A percentile compares a stretch with the other conserved stretches of the same genome.
Conservation (phyloP, 176 grass and related monocot species). For the Cenchrus purpureus region DNA sequence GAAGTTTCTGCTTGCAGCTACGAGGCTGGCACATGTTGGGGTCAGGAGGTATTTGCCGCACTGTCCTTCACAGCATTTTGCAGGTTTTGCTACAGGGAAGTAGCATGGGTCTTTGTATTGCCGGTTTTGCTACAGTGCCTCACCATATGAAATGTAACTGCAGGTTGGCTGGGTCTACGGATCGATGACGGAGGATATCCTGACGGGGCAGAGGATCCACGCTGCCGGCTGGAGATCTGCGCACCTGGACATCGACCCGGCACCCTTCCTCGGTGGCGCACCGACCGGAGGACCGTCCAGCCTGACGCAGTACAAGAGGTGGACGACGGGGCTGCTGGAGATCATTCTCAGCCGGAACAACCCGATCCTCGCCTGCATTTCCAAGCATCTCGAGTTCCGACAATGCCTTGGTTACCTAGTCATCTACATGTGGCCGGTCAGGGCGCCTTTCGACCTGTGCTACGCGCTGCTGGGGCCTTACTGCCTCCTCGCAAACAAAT, state of each 20-base stretch:
- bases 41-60: constrained; percentile 31
- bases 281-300: constrained; percentile 37
- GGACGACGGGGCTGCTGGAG: constrained; percentile 53
- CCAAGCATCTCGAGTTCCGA: constrained; percentile 35
- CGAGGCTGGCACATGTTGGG: constrained; percentile 38
- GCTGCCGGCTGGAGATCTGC: constrained; percentile 13
- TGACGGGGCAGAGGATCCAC: constrained; percentile 46
- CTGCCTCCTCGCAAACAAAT: background rate
- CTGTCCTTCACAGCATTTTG: background rate
- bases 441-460: constrained; percentile 48
- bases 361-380: constrained; percentile 20
- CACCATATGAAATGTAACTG: background rate
- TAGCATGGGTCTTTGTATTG: background rate
- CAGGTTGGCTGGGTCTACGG: constrained; percentile 55
- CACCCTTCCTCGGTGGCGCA: constrained; percentile 30
- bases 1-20: constrained; percentile 33
- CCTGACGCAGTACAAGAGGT: constrained; percentile 59
- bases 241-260: background rate
- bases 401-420: constrained; percentile 46
- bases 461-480: constrained; percentile 55
- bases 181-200: constrained; percentile 46
- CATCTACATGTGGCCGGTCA: background rate
- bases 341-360: constrained; percentile 38
- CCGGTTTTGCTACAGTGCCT: background rate
- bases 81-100: background rate